Percentiles rank a stretch among this genome's conserved stretches.
Evolutionary conservation across 768 basidiomycete genomes (phyloP).

Genomic region (Coprinopsis sp.): DNA sequence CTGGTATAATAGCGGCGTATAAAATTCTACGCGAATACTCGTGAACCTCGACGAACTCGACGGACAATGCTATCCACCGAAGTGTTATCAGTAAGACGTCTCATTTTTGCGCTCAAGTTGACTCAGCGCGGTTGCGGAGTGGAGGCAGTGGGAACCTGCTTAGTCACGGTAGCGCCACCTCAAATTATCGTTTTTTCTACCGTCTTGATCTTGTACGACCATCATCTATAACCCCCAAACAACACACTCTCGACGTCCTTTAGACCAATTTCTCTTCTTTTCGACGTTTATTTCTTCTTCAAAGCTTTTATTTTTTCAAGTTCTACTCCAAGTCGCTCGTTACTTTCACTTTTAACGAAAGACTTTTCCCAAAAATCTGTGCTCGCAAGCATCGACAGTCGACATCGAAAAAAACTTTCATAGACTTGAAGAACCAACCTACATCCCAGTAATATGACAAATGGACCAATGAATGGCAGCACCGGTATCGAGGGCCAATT

Average conservation of each 20-base stretch:
- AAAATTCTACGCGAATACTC: no score
- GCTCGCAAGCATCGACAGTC: conserved; percentile 7
- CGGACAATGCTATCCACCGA: no score
- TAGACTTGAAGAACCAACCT: conserved; percentile 21
- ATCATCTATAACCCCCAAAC: conserved; percentile 2
- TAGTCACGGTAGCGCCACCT: no score
- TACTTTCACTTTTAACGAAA: conserved; percentile 18
- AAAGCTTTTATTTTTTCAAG: conserved; percentile 1
- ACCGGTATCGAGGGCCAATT: conserved; percentile 72
- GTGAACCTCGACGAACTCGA: no score
- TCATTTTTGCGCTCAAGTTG: no score
- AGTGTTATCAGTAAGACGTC: no score
- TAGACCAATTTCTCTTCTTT: conserved; percentile 3
- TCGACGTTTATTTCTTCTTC: conserved; percentile 11
- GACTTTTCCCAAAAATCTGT: conserved; percentile 16
- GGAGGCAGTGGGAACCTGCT: no score
- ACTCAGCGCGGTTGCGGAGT: no score
- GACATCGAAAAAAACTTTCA: conserved; percentile 12
- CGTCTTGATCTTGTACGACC: conserved; percentile 7
- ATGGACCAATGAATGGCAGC: conserved; percentile 82
- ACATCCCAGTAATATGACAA: conserved; percentile 64
- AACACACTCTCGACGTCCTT: neutral
- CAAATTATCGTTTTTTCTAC: no score
- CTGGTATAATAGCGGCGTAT: no score
- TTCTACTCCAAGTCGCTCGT: conserved; percentile 5